Base-by-base conservation (phyloP, 2,329 filamentous ascomycete species). In the Xylaria multiplex region DNA sequence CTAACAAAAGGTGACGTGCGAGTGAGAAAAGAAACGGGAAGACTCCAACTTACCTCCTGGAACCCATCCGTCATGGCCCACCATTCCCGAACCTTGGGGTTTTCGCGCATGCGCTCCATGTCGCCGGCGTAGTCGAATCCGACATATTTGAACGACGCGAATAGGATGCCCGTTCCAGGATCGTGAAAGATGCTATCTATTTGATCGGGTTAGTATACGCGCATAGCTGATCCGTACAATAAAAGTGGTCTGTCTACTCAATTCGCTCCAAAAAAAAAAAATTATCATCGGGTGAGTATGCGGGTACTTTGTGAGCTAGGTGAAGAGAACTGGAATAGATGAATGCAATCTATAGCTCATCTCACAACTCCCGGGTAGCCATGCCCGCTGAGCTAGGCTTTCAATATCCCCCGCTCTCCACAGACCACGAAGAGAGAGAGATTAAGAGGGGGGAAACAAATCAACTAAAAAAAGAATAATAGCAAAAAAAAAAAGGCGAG, bases 1-100 rank as follows among this genome's bases (percentile, higher is more conserved):
- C 9, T 19, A 19, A 19, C 19, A 19, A 19, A 19, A 19, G 19
- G 19, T 19, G 19, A 19, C 19, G 19, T 19, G 19, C 19, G 6
- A 45, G 24, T 9, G 9, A 57, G 37, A 55, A 52, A 32, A 49
- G 32, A 27, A 11, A 27, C 2, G 7, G 27, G 19, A 4, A 49
- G 5, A 9, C 5, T 8, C 13, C 9, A 16, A 8, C 64, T 66
- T 50, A 82, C 85, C 77, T 88, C 89, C 79, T 94, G 92, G 83
- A 89, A 92, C 14, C 83, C 82, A 77, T 95, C 92, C 56, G 92
- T 94, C 88, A 94, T 90, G 64, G 81, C 81, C 91, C 91, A 95
- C 92, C 92, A 95, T 77, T 91, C 88, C 62, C 87, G 85, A 40
- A 94, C 90, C 74, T 89, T 90, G 0, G 87, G 85, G 71, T 93